Percentiles rank a stretch among this genome's conserved stretches.
These are phyloP conservation scores for Aspergillus eucalypticola DNA, from an alignment of 2,329 filamentous ascomycete genomes.

Conservation along the genomic window DNA sequence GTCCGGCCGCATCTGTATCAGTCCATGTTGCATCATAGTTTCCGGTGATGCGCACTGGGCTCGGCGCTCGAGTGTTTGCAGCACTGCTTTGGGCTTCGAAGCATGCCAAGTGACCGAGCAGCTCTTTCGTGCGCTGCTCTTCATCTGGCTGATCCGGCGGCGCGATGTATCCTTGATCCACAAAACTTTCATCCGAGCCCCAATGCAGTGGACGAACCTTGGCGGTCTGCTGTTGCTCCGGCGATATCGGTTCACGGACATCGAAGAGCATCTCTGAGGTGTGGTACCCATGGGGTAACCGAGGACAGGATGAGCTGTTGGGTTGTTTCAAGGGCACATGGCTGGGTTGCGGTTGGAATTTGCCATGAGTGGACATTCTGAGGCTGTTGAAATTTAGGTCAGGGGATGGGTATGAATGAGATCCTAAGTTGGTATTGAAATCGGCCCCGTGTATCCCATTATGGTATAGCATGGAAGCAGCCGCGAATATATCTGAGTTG, in stretches of 20 bases:
- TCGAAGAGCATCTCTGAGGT: constrained; percentile 43
- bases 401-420: constrained; percentile 30
- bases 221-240: constrained; percentile 40
- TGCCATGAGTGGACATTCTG: constrained; percentile 20
- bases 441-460: constrained; percentile 35
- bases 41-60: constrained; percentile 45
- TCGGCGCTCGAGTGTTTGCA: constrained; percentile 61
- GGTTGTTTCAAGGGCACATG: constrained; percentile 16
- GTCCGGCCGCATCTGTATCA: constrained; percentile 11
- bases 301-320: constrained; percentile 19
- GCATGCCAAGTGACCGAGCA: constrained; percentile 59
- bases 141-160: constrained; percentile 58
- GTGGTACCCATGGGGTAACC: constrained; percentile 36
- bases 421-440: constrained; percentile 30
- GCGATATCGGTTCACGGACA: constrained; percentile 34
- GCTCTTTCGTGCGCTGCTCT: constrained; percentile 57
- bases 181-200: constrained; percentile 70
- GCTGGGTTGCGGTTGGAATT: constrained; percentile 19
- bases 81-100: constrained; percentile 60
- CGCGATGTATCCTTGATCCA: constrained; percentile 60
- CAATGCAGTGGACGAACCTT: constrained; percentile 56
- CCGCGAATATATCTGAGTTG: constrained; percentile 58
- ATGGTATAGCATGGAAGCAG: constrained; percentile 52
- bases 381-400: constrained; percentile 23
- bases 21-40: constrained; percentile 18